Percentiles rank a stretch among this genome's conserved stretches.
phyloP scores from a whole-genome alignment of 2,329 filamentous ascomycete genomes.

The Ceratocystis colombiana region DNA sequence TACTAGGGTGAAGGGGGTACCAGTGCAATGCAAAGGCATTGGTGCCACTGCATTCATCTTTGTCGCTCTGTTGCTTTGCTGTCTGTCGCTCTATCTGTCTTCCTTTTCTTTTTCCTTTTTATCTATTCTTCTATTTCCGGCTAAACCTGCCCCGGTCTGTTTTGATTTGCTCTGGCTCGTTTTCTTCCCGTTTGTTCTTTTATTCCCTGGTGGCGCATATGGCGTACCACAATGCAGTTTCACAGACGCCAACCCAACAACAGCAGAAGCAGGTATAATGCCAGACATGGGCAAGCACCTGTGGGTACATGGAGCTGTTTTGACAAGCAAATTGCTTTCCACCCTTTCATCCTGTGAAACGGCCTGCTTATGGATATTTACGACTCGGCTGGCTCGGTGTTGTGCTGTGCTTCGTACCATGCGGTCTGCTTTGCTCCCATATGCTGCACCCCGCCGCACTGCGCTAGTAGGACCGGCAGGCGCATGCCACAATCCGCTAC shows the following conservation, averaged over 20 bases:
- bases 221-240: background rate
- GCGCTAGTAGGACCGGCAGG: background rate
- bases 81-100: background rate
- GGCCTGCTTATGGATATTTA: background rate
- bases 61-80: too few relatives aligned
- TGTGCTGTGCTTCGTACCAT: background rate
- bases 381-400: background rate
- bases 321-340: background rate
- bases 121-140: background rate
- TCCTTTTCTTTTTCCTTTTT: background rate
- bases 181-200: background rate
- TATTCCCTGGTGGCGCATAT: background rate
- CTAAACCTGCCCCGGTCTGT: background rate
- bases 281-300: background rate
- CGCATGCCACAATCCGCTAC: conserved; percentile 10
- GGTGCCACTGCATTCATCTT: background rate
- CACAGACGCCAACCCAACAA: background rate
- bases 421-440: background rate
- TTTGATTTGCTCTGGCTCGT: background rate
- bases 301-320: background rate
- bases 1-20: conserved; percentile 43
- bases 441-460: background rate
- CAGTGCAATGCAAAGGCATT: background rate
- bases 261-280: background rate
- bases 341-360: background rate